Evolutionary conservation across 192 early-diverging fungal species (phyloP), one percentile per base, ranked within the genome.

Genomic region (Rhizophagus sp.): DNA sequence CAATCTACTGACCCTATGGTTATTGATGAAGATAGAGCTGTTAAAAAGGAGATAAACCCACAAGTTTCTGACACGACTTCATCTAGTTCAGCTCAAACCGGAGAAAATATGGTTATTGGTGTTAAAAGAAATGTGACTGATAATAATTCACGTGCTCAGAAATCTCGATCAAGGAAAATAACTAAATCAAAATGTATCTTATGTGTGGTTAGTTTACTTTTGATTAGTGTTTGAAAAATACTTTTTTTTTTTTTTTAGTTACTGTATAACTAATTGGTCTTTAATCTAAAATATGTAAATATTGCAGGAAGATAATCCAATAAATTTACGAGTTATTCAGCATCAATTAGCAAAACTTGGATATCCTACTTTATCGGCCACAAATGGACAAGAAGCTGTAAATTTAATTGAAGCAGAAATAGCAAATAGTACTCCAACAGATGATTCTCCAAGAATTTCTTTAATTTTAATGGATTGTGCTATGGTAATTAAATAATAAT

Each of bases 331-430:
- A 80, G 89, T 91, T 47, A 83, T 91, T 13, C 83, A 88, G 83
- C 82, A 85, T 75, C 88, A 88, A 52, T 82, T 91, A 11, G 82
- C 85, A 61, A 88, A 84, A 57, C 84, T 90, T 8, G 90, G 88
- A 25, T 87, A 87, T 74, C 81, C 80, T 44, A 80, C 79, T 4
- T 80, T 82, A 15, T 84, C 86, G 0, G 90, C 90, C 19, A 84
- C 83, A 52, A 88, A 91, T 75, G 90, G 90, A 41, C 84, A 84
- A 66, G 87, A 90, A 36, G 90, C 90, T 4, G 83, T 89, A n/a
- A 63, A 73, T 39, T 9, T 81, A 44, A 41, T 80, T 11, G 39
- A 63, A 44, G n/a, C 63, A 1, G 73, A 73, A 30, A 9, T 41
- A 0, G 11, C 17, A 0, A 52, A 62, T 9, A 68, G 17, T 52